Percentiles rank a stretch among this genome's conserved stretches.
Conservation (phyloP, 2,329 filamentous ascomycete genomes). For the Trichoderma simmonsii region DNA sequence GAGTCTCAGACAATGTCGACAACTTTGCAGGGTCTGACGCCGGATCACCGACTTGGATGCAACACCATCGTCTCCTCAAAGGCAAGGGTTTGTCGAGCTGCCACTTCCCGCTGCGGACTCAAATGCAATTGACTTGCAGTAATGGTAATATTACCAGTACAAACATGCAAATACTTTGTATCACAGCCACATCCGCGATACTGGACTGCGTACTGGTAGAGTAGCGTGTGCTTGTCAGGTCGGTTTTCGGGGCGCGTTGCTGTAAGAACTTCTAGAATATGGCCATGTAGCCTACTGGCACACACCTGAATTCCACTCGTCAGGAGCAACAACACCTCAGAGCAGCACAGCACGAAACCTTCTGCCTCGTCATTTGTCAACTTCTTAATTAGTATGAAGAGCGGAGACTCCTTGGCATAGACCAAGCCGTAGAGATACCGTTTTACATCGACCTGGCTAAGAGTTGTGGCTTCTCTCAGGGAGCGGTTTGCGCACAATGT, state of each 20-base stretch:
- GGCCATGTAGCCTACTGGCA: background rate
- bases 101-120: background rate
- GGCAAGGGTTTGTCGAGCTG: background rate
- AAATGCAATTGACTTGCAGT: background rate
- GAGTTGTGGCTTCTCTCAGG: slow-evolving; percentile 50
- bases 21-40: background rate
- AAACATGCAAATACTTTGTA: background rate
- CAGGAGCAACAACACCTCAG: background rate
- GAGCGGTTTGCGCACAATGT: slow-evolving; percentile 58
- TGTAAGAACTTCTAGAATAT: background rate
- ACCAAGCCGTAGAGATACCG: slow-evolving; percentile 69
- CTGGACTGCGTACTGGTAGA: background rate
- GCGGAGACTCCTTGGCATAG: slow-evolving; percentile 50
- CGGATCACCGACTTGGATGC: slow-evolving; percentile 6
- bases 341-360: slow-evolving; percentile 44
- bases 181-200: background rate
- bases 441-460: slow-evolving; percentile 60
- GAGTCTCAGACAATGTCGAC: slow-evolving; percentile 15
- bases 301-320: background rate
- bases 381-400: slow-evolving; percentile 59
- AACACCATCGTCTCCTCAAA: background rate
- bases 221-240: background rate
- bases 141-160: background rate
- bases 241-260: background rate
- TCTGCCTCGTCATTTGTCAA: slow-evolving; percentile 56